Base-by-base conservation (phyloP, 2,329 filamentous ascomycete genomes). In the Apiospora sp. region DNA sequence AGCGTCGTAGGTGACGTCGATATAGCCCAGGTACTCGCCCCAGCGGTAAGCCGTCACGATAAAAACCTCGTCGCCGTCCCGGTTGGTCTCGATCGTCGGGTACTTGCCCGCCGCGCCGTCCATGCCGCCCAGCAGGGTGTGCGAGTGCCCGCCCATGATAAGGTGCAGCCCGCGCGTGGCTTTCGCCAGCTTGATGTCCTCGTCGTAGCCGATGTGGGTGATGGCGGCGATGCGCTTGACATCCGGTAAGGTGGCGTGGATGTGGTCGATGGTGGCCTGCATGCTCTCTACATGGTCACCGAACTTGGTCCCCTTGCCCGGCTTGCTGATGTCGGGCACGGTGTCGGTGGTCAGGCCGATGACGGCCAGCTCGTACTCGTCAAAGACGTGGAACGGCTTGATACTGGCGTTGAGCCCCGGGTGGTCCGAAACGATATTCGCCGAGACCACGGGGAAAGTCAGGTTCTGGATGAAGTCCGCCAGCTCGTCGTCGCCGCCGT, bases 1-100 rank as follows among this genome's bases (percentile, higher is more conserved):
- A 4, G 83, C 75, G 76, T 91, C 89, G 77, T 91, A 92, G 0
- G 88, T 89, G 10, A 92, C 86, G 74, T 92, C 90, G 75, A 92
- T 92, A 79, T 91, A 91, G 72, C 91, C 91, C 2, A 92, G 81
- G 72, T 92, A 92, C 81, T 92, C 89, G 70, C 91, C 91, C 91
- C 91, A 92, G 74, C 90, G 87, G 78, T 90, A 92, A 2, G 90
- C 88, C 10, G 90, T 92, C 24, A 93, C 91, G 76, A 92, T 87
- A 78, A 92, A 92, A 69, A 92, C 91, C 76, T 92, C 91, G 46
- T 92, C 88, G 64, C 89, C 90, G 69, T 89, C 87, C 74, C 85
- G 80, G 79, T 92, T 91, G 41, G 87, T 81, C 70, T 87, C 86
- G 69, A 92, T 89, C 19, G 91, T 92, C 1, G 91, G 91, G 77